Percentiles rank a stretch among this genome's conserved stretches.
Evolutionary conservation across 1,139 yeast genomes (phyloP).

Genomic region (Saccharomyces hybrid): DNA sequence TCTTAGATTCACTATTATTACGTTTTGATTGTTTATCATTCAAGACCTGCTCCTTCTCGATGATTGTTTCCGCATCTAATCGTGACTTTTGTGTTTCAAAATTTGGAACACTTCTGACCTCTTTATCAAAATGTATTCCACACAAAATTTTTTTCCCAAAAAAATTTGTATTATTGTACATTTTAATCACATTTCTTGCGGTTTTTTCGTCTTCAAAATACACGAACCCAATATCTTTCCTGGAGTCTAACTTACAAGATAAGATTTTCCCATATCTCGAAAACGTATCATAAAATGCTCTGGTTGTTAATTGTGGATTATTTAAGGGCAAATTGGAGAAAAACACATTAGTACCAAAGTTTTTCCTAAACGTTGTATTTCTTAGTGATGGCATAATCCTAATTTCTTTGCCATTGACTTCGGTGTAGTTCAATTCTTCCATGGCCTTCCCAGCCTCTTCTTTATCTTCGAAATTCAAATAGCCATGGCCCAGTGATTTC

Average conservation of each 20-base stretch:
- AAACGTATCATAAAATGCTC: slow-evolving; percentile 39
- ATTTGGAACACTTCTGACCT: slow-evolving; percentile 30
- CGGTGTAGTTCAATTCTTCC: slow-evolving; percentile 40
- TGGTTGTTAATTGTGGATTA: slow-evolving; percentile 32
- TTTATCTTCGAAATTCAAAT: slow-evolving; percentile 38
- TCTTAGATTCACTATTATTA: slow-evolving; percentile 1
- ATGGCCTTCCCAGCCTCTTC: slow-evolving; percentile 38
- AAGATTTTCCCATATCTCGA: slow-evolving; percentile 37
- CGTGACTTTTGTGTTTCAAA: slow-evolving; percentile 23
- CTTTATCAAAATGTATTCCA: slow-evolving; percentile 40
- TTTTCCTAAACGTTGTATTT: slow-evolving; percentile 23
- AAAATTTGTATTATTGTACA: slow-evolving; percentile 30
- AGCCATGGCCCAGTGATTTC: slow-evolving; percentile 44
- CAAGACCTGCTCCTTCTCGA: slow-evolving; percentile 20
- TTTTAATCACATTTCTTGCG: slow-evolving; percentile 37
- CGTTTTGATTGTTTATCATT: slow-evolving; percentile 4
- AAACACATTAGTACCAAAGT: slow-evolving; percentile 26
- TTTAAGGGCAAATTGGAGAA: slow-evolving; percentile 33
- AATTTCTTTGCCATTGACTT: slow-evolving; percentile 37
- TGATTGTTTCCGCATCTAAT: slow-evolving; percentile 20
- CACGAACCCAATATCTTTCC: slow-evolving; percentile 41
- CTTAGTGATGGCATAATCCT: slow-evolving; percentile 47
- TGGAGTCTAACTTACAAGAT: slow-evolving; percentile 40
- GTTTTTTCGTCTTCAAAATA: slow-evolving; percentile 36
- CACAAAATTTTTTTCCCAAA: slow-evolving; percentile 30